Conservation (phyloP, 768 basidiomycete genomes). For the Mycena rosella region DNA sequence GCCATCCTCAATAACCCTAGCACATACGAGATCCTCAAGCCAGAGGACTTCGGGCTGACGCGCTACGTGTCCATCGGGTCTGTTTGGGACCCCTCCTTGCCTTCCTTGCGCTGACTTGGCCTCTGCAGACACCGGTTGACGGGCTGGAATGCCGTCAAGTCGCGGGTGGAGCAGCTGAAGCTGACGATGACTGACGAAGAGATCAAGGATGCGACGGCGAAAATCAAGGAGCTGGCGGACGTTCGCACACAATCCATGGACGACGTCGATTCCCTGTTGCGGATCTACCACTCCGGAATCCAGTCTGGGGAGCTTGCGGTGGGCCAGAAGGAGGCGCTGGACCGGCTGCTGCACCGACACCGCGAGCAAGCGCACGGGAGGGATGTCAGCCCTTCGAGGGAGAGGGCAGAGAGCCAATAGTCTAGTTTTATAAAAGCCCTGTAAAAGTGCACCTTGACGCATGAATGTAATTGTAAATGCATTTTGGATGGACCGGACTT, state of each 20-base stretch:
- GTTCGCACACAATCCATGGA: conserved; percentile 99
- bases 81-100: conserved; percentile 37
- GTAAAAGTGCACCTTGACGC: no score
- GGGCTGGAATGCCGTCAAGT: conserved; percentile 99
- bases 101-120: conserved; percentile 10
- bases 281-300: conserved; percentile 96
- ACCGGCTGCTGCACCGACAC: conserved; percentile 87
- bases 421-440: no score
- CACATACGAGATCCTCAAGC: conserved; percentile 99
- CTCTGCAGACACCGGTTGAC: conserved; percentile 91
- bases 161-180: conserved; percentile 96
- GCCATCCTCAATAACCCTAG: conserved; percentile 99
- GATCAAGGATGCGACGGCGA: conserved; percentile 98
- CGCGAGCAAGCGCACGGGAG: conserved; percentile 52
- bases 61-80: conserved; percentile 98
- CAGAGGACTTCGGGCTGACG: conserved; percentile 97
- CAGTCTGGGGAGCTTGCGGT: conserved; percentile 92
- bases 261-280: conserved; percentile 96
- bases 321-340: conserved; percentile 93
- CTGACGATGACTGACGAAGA: conserved; percentile 91
- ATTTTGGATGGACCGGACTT: no score
- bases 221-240: conserved; percentile 99
- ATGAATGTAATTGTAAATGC: no score
- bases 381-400: conserved; percentile 30
- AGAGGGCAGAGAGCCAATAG: conserved; percentile 13